Conservation (phyloP, 495 filamentous ascomycete genomes). For the Aspergillus sclerotioniger region DNA sequence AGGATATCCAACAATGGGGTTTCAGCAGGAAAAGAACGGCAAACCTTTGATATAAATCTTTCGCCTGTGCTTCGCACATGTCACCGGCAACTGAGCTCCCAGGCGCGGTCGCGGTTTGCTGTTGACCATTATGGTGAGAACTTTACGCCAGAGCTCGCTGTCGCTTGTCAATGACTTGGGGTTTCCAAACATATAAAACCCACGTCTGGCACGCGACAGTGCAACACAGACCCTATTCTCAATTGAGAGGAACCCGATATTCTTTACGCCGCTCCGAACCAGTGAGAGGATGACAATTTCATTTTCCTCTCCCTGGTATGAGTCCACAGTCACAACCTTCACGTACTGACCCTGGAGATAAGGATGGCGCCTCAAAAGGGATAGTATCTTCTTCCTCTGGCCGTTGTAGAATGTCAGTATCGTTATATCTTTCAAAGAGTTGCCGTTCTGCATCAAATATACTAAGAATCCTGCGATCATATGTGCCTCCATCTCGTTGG, state of each 20-base stretch:
- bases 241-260: conserved; percentile 70
- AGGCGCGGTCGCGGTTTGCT: conserved; percentile 21
- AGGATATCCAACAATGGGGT: not conserved
- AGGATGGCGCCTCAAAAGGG: conserved; percentile 46
- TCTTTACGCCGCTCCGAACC: conserved; percentile 64
- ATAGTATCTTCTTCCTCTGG: conserved; percentile 66
- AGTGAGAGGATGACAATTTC: conserved; percentile 81
- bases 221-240: conserved; percentile 85
- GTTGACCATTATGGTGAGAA: conserved; percentile 35
- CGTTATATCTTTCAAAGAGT: conserved; percentile 62
- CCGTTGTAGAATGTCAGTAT: conserved; percentile 91
- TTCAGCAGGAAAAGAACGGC: not conserved
- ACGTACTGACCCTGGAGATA: conserved; percentile 49
- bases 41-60: conserved; percentile 28
- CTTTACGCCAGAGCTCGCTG: conserved; percentile 35
- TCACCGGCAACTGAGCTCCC: conserved; percentile 38
- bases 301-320: conserved; percentile 94
- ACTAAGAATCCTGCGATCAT: conserved; percentile 74
- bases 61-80: conserved; percentile 39
- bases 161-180: conserved; percentile 45
- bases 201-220: conserved; percentile 78
- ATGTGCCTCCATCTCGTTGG: conserved; percentile 70
- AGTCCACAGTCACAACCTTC: conserved; percentile 84
- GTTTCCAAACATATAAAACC: conserved; percentile 89
- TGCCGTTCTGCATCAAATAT: conserved; percentile 70